These are phyloP conservation scores for Cyberlindnera samutprakarnensis DNA, from an alignment of 805 yeast genomes.

Conservation along the genomic window DNA sequence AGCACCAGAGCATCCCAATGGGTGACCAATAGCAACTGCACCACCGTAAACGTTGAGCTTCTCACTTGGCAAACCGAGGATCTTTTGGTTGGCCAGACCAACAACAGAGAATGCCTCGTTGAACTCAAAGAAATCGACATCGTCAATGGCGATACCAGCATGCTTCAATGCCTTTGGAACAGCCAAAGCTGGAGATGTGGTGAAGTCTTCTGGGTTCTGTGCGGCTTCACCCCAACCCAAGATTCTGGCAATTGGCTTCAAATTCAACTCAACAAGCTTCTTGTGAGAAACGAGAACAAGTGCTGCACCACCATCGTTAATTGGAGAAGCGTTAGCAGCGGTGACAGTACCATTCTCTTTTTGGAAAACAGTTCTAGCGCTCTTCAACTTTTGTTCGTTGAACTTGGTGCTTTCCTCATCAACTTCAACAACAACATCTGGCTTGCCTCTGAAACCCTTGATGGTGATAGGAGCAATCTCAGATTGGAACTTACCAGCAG, in stretches of 20 bases:
- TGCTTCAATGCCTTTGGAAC: conserved; percentile 93
- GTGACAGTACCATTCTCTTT: conserved; percentile 93
- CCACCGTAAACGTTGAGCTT: conserved; percentile 91
- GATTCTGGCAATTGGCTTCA: conserved; percentile 85
- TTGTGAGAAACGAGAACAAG: conserved; percentile 77
- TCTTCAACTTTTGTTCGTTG: conserved; percentile 64
- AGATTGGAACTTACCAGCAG: conserved; percentile 67
- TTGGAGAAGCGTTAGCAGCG: conserved; percentile 93
- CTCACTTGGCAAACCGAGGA: conserved; percentile 50
- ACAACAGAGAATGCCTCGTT: conserved; percentile 98
- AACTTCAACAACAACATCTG: conserved; percentile 57
- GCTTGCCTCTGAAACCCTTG: conserved; percentile 88
- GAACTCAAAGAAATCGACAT: conserved; percentile 88
- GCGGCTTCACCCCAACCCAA: conserved; percentile 99
- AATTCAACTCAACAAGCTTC: conserved; percentile 76
- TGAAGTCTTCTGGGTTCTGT: conserved; percentile 88
- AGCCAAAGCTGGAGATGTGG: conserved; percentile 92
- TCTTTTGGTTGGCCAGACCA: conserved; percentile 80
- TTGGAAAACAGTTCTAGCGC: conserved; percentile 93
- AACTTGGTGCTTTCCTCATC: conserved; percentile 85
- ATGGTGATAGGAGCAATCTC: conserved; percentile 88
- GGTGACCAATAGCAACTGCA: conserved; percentile 94
- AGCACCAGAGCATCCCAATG: conserved; percentile 95
- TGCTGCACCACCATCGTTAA: conserved; percentile 98
- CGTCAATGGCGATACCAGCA: conserved; percentile 56